Conservation (phyloP, 257 asterid genomes). For the Perilla frutescens region DNA sequence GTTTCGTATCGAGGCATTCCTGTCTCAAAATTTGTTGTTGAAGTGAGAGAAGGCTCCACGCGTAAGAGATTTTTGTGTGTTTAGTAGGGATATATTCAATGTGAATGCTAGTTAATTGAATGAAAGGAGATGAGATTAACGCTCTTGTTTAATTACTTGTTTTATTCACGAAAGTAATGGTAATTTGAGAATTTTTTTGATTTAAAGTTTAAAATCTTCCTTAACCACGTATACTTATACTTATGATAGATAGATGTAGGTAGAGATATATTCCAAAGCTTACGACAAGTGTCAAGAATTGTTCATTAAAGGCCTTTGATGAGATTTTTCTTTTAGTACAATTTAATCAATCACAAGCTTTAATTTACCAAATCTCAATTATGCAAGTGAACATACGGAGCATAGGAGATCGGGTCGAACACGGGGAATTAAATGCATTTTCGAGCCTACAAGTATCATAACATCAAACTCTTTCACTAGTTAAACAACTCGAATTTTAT, state of each 20-base stretch:
- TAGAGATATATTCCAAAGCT: slow-evolving; percentile 13
- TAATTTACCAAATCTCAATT: too few species aligned
- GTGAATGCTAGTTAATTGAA: slow-evolving; percentile 28
- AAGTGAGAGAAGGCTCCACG: slow-evolving; percentile 9
- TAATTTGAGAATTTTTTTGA: slow-evolving; percentile 1
- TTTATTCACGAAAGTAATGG: slow-evolving; percentile 24
- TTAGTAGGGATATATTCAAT: slow-evolving; percentile 22
- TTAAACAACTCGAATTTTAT: too few species aligned
- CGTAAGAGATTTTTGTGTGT: slow-evolving; percentile 1
- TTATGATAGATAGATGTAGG: slow-evolving; percentile 23
- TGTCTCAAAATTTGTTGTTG: slow-evolving; percentile 26
- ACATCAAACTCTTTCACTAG: too few species aligned
- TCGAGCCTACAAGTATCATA: too few species aligned
- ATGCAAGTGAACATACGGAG: slow-evolving; percentile 15
- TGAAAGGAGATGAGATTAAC: slow-evolving; percentile 20
- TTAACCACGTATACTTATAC: background rate
- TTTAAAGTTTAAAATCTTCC: slow-evolving; percentile 15
- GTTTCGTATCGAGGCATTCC: slow-evolving; percentile 8
- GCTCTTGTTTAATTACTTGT: background rate
- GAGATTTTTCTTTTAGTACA: too few species aligned
- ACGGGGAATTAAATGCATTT: too few species aligned
- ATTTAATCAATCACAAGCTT: too few species aligned
- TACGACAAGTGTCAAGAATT: slow-evolving; percentile 8
- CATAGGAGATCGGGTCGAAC: too few species aligned
- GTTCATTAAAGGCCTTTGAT: background rate